These are phyloP conservation scores for Pilaira anomala DNA, from an alignment of 192 early-diverging fungal species.

Conservation along the genomic window DNA sequence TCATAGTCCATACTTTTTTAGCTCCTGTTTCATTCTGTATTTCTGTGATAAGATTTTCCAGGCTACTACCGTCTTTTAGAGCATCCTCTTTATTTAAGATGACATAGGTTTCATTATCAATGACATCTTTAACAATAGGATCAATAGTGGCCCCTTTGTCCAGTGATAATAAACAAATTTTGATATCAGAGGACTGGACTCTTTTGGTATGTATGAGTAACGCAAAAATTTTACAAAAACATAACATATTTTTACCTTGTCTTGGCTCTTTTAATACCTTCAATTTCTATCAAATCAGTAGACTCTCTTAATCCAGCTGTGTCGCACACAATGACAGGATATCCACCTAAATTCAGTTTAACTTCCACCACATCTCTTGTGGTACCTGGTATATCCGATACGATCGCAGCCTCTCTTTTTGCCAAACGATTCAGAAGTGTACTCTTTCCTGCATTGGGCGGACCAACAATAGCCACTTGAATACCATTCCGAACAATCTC, in stretches of 20 bases:
- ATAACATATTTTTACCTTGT: slow-evolving; percentile 35
- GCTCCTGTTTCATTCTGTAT: slow-evolving; percentile 20
- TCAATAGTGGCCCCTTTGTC: slow-evolving; percentile 29
- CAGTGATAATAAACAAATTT: slow-evolving; percentile 58
- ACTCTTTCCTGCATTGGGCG: slow-evolving; percentile 79
- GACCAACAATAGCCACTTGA: slow-evolving; percentile 65
- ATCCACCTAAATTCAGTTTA: slow-evolving; percentile 69
- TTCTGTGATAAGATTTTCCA: background rate
- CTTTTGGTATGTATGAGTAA: slow-evolving; percentile 17
- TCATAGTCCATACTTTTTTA: slow-evolving; percentile 40
- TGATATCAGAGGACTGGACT: slow-evolving; percentile 55
- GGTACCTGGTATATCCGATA: slow-evolving; percentile 71
- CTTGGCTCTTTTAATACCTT: slow-evolving; percentile 63
- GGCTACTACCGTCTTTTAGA: background rate
- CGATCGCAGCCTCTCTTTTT: slow-evolving; percentile 70
- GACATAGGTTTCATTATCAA: slow-evolving; percentile 55
- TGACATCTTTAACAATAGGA: slow-evolving; percentile 35
- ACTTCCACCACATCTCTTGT: slow-evolving; percentile 76
- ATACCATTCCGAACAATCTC: slow-evolving; percentile 75
- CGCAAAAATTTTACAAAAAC: no score
- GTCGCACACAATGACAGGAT: slow-evolving; percentile 72
- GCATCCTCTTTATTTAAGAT: slow-evolving; percentile 66
- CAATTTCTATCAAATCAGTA: slow-evolving; percentile 60
- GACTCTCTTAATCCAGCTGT: slow-evolving; percentile 65
- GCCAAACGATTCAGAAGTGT: slow-evolving; percentile 67